Conservation (phyloP, 1,139 yeast genomes). For the Zygotorulaspora mrakii region DNA sequence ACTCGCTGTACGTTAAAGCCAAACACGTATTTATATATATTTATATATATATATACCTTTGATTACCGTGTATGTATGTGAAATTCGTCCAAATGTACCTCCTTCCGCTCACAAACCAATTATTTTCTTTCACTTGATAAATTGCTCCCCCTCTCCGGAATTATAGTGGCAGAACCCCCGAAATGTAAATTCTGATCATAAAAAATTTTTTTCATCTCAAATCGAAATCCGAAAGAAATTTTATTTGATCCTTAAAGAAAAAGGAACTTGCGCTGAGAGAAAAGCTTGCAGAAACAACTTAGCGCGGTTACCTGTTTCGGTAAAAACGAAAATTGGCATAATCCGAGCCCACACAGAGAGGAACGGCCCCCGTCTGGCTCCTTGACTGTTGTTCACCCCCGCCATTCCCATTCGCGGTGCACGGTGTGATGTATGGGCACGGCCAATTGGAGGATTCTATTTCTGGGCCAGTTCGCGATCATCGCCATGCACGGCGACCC, state of each 20-base stretch:
- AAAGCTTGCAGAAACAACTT: conserved; percentile 9
- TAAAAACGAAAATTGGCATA: conserved; percentile 1
- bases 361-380: too few species aligned
- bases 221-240: conserved; percentile 5
- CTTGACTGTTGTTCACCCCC: too few species aligned
- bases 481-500: background rate
- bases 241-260: background rate
- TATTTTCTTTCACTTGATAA: background rate
- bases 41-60: conserved; percentile 1
- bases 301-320: conserved; percentile 3
- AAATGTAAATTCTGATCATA: conserved; percentile 2
- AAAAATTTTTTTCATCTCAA: conserved; percentile 3
- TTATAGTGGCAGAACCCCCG: conserved; percentile 3
- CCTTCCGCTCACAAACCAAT: background rate
- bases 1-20: too few species aligned
- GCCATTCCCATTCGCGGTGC: background rate
- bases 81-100: background rate
- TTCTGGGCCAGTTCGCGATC: background rate
- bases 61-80: too few species aligned
- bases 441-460: background rate
- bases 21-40: too few species aligned
- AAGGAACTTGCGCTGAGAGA: conserved; percentile 2
- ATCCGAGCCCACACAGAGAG: conserved; percentile 1
- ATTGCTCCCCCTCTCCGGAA: conserved; percentile 4
- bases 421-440: conserved; percentile 4